Conservation (phyloP, 495 filamentous ascomycete species). For the Bacidia gigantensis region DNA sequence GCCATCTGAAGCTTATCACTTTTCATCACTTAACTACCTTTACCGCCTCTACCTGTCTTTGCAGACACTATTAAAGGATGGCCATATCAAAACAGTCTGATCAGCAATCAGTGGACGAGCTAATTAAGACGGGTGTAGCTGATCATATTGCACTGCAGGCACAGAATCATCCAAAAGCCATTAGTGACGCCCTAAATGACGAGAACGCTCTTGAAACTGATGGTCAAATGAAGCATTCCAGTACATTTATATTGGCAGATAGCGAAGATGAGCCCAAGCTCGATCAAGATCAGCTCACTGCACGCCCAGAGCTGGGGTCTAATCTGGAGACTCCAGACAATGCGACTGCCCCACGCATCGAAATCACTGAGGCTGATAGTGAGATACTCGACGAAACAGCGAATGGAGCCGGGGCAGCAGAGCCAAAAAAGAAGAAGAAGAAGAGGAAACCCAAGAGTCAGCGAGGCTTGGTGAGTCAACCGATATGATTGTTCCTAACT, state of each 20-base stretch:
- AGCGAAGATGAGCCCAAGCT: no score
- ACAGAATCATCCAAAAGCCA: background rate
- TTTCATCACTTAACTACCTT: no score
- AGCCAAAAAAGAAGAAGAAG: slow-evolving; percentile 17
- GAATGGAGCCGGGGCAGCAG: background rate
- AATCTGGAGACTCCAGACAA: no score
- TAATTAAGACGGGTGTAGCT: background rate
- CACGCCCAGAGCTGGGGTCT: no score
- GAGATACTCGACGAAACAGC: background rate
- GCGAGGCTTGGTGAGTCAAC: slow-evolving; percentile 27
- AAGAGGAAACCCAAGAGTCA: slow-evolving; percentile 33
- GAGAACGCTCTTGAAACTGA: background rate
- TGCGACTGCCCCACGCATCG: background rate
- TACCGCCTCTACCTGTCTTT: background rate
- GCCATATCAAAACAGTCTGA: background rate
- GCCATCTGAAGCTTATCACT: no score
- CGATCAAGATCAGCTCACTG: no score
- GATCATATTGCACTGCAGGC: background rate
- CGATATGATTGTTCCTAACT: no score
- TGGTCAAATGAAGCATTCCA: background rate
- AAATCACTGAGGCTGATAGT: background rate
- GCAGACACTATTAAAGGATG: no score
- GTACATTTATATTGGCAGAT: no score
- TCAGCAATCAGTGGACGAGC: background rate
- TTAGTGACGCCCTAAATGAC: background rate